Evolutionary conservation across 495 filamentous ascomycete genomes (phyloP).

Genomic region (Pyrenula aspistea): DNA sequence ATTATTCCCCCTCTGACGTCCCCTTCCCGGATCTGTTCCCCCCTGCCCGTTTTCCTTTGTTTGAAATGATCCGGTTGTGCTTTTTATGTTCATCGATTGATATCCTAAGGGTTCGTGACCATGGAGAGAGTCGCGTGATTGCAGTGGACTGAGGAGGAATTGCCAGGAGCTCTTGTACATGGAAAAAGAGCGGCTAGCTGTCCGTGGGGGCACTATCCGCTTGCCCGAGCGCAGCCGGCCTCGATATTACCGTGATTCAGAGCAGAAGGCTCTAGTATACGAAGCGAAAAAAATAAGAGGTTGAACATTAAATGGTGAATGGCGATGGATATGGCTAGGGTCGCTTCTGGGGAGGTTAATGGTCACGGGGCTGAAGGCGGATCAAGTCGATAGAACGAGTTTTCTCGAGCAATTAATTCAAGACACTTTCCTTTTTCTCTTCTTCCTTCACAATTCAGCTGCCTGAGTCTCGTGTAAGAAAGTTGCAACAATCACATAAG

Average conservation of each 20-base stretch:
- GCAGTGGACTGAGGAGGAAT: background rate
- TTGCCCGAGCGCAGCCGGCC: too few species aligned
- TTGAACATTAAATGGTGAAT: conserved; percentile 13
- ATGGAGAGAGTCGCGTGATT: background rate
- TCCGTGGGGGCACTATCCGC: background rate
- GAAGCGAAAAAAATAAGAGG: background rate
- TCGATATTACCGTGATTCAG: too few species aligned
- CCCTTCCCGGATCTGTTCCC: background rate
- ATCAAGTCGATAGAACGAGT: too few species aligned
- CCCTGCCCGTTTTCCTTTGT: background rate
- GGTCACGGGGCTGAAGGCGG: background rate
- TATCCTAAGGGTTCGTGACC: background rate
- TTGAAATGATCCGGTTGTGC: background rate
- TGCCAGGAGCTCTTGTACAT: background rate
- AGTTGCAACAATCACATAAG: too few species aligned
- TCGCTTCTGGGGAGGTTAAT: conserved; percentile 39
- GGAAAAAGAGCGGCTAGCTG: background rate
- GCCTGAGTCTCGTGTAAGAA: too few species aligned
- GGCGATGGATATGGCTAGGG: conserved; percentile 39
- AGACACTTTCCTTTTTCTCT: too few species aligned
- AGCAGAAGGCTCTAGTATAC: background rate
- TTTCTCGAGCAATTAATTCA: too few species aligned
- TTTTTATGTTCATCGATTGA: background rate
- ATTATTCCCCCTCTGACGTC: background rate
- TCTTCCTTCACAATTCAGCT: too few species aligned